Evolutionary conservation across 176 grass and related monocot species (phyloP), one percentile per base, ranked within the genome.

Genomic region (Phoenix roebelenii): DNA sequence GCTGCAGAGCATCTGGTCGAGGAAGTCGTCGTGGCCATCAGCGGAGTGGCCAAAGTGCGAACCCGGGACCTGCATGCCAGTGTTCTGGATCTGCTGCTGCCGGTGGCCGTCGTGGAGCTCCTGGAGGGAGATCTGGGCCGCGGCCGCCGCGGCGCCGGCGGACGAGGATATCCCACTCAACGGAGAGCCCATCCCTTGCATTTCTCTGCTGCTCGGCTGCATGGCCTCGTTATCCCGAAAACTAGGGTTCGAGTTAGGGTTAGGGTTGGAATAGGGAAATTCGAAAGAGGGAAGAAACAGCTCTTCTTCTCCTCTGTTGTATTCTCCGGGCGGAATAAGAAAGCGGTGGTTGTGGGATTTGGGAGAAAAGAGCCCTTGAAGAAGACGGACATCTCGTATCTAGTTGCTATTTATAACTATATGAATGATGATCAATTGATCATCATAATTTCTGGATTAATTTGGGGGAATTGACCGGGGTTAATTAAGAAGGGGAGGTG

Each of bases 1-100:
- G 57, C 72, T 67, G 60, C 81, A 88, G 50, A 98, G 70, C 87
- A 98, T 88, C 79, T 98, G 87, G 76, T 98, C 81, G 16, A 98
- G 81, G 84, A 98, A 98, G 72, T 98, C 93, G 29, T 92, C 87
- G 49, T 84, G 80, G 25, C 69, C n/a, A 6, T 39, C 62, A 52
- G 30, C 68, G 4, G 65, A 66, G 65, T 68, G 67, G 17, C 50
- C 39, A 19, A 64, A 58, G 26, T 68, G 70, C 26, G 61, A 68
- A 24, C n/a, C 49, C 15, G 63, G 52, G 19, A 12, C 9, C n/a
- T n/a, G 57, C 17, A 18, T 6, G 15, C 20, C 16, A 50, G 15
- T 44, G 39, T 60, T 71, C 56, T 60, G 70, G 35, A 44, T 44
- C 35, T 44, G 35, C 1, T 44, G 35, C 35, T 44, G 35, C 5